A percentile compares a stretch with the other conserved stretches of the same genome.
phyloP scores from a whole-genome alignment of 1,139 yeast genomes.

The Geotrichum restrictum region DNA sequence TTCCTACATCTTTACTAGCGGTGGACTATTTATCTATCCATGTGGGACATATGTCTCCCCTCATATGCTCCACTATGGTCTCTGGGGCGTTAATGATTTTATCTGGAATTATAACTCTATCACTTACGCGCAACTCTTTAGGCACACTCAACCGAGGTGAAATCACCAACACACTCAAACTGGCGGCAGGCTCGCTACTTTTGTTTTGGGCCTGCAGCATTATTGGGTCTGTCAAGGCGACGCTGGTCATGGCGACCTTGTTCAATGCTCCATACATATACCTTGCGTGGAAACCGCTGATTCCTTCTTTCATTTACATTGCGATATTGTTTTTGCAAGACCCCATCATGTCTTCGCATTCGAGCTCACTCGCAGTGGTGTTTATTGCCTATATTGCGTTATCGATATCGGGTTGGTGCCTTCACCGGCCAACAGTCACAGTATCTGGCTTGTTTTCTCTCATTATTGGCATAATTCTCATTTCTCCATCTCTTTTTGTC shows the following conservation, averaged over 20 bases:
- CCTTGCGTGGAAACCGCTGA: constrained; percentile 14
- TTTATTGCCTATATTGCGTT: constrained; percentile 13
- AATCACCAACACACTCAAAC: constrained; percentile 12
- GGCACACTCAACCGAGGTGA: constrained; percentile 9
- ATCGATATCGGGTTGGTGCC: constrained; percentile 17
- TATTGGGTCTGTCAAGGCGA: constrained; percentile 22
- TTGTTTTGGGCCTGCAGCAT: constrained; percentile 22
- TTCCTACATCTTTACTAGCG: constrained; percentile 39
- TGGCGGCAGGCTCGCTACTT: constrained; percentile 19
- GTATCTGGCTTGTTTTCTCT: constrained; percentile 16
- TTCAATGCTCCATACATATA: constrained; percentile 18
- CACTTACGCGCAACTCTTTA: constrained; percentile 22
- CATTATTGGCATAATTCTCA: constrained; percentile 15
- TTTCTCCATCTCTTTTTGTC: constrained; percentile 13
- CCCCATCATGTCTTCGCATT: constrained; percentile 15
- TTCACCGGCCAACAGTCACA: constrained; percentile 17
- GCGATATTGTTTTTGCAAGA: constrained; percentile 14
- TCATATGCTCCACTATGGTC: constrained; percentile 27
- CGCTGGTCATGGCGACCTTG: constrained; percentile 17
- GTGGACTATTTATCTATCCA: constrained; percentile 27
- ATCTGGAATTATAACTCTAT: constrained; percentile 29
- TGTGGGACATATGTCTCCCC: constrained; percentile 20
- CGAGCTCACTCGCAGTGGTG: constrained; percentile 4
- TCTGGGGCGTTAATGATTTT: constrained; percentile 29
- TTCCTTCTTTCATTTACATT: constrained; percentile 16